Percentiles rank a stretch among this genome's conserved stretches.
Evolutionary conservation across 768 basidiomycete genomes (phyloP).

Genomic region (Leccinum imitatum): DNA sequence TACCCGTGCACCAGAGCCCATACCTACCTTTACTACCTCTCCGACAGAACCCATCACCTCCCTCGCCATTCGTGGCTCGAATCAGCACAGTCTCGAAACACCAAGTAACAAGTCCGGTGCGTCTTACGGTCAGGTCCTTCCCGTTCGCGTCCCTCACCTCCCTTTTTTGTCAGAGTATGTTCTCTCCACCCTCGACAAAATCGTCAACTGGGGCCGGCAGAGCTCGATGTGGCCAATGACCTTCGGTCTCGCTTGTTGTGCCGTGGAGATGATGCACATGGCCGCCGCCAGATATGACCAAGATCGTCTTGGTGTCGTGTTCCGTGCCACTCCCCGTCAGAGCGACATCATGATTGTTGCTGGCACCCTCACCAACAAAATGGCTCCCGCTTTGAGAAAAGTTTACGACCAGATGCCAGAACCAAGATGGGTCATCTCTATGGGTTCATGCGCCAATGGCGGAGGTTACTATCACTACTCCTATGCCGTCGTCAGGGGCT

Average conservation of each 20-base stretch:
- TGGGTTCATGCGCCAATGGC: conserved; percentile 99
- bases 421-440: conserved; percentile 99
- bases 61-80: conserved; percentile 75
- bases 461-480: conserved; percentile 98
- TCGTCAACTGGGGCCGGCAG: conserved; percentile 96
- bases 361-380: conserved; percentile 98
- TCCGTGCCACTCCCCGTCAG: conserved; percentile 98
- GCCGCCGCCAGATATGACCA: conserved; percentile 98
- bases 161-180: conserved; percentile 74
- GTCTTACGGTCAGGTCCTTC: conserved; percentile 16
- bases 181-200: conserved; percentile 91
- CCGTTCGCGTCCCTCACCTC: conserved; percentile 2
- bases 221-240: conserved; percentile 99
- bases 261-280: conserved; percentile 99
- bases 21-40: conserved; percentile 44
- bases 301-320: conserved; percentile 94
- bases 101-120: conserved; percentile 89
- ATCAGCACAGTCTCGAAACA: conserved; percentile 82
- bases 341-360: conserved; percentile 99
- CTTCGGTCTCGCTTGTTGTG: conserved; percentile 97
- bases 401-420: conserved; percentile 99
- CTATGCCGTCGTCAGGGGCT: conserved; percentile 97
- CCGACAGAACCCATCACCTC: conserved; percentile 59
- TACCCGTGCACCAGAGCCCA: conserved; percentile 38
- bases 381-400: conserved; percentile 97